Evolutionary conservation across 257 asterid species (phyloP).

Genomic region (Solanum tacnaense): DNA sequence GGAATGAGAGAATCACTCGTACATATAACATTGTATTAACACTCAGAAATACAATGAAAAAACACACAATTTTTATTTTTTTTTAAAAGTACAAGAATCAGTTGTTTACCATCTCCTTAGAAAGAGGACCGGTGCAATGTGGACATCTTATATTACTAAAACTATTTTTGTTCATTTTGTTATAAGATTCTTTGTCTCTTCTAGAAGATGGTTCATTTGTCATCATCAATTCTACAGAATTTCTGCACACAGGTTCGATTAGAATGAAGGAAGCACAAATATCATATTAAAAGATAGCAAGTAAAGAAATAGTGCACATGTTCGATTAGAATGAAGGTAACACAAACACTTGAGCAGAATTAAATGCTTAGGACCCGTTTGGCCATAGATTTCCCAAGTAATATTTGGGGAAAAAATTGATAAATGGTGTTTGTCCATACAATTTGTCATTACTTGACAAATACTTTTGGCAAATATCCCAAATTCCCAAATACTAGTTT

Average conservation of each 20-base stretch:
- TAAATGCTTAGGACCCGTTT: neutral
- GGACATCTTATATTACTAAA: slow-evolving; percentile 33
- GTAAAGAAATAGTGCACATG: neutral
- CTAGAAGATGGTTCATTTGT: neutral
- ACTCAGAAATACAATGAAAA: neutral
- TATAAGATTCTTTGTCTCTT: neutral
- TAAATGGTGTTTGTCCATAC: no score
- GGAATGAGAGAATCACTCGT: neutral
- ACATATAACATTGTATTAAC: neutral
- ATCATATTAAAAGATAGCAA: neutral
- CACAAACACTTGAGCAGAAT: neutral
- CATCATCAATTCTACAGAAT: neutral
- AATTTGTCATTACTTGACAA: no score
- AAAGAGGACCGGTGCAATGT: slow-evolving; percentile 81
- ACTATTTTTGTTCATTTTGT: neutral
- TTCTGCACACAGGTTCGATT: neutral
- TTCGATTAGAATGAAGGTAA: neutral
- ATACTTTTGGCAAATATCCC: no score
- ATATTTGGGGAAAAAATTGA: no score
- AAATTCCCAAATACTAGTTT: no score
- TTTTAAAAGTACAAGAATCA: neutral
- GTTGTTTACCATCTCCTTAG: slow-evolving; percentile 52
- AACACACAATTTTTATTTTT: no score
- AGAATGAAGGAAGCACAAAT: neutral
- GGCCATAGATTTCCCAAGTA: no score